Evolutionary conservation across 345 rosid species (phyloP).

Genomic region (Cardamine occulta): DNA sequence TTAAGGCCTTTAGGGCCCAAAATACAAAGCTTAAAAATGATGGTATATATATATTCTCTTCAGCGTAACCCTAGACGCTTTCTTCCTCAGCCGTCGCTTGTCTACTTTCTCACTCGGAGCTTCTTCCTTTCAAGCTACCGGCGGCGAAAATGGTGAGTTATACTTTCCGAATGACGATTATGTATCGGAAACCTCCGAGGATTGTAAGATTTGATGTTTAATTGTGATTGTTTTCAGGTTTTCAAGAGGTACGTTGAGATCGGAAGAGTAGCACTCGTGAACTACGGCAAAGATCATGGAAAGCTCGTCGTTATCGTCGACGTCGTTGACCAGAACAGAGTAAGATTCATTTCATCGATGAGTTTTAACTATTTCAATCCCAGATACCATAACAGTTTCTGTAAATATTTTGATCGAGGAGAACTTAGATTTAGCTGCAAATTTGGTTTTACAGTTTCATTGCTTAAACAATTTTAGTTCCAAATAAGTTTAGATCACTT

Average conservation of each 20-base stretch:
- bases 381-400: background rate
- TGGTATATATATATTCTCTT: background rate
- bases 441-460: background rate
- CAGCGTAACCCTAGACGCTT: background rate
- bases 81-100: constrained; percentile 18
- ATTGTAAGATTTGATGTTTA: background rate
- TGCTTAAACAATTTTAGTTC: background rate
- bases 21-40: background rate
- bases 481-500: no score
- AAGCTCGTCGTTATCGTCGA: constrained; percentile 91
- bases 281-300: constrained; percentile 87
- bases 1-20: constrained; percentile 3
- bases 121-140: constrained; percentile 18
- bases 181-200: background rate
- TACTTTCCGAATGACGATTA: background rate
- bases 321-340: constrained; percentile 88
- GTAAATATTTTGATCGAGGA: background rate
- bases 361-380: background rate
- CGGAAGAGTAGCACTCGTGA: constrained; percentile 85
- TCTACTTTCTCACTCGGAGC: background rate
- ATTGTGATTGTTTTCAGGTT: constrained; percentile 49
- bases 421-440: background rate
- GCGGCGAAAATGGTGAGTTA: constrained; percentile 41
- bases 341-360: constrained; percentile 18
- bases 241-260: constrained; percentile 96